Base-by-base conservation (phyloP, 1,139 yeast species). In the Yamadazyma friedrichii region DNA sequence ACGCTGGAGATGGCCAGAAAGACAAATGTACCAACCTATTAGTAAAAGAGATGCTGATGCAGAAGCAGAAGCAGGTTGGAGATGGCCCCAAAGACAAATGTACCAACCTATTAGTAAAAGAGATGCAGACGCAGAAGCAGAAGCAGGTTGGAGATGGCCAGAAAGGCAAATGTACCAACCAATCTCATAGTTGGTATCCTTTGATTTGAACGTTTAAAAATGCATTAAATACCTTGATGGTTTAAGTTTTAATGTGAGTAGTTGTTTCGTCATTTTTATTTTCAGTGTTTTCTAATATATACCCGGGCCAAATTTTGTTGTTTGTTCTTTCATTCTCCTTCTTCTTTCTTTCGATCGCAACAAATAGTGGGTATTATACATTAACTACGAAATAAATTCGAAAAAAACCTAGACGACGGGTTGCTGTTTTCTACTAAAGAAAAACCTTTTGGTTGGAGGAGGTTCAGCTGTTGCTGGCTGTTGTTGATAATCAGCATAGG, bases 1-100 rank as follows among this genome's bases (percentile, higher is more conserved):
- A 11, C 32, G 24, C n/a, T 33, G 24, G 17, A 38, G 39, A 13
- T 47, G 48, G 48, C 41, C 39, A 10, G 29, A 25, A 12, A 38
- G 38, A 27, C 44, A 42, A 41, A 40, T 33, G 20, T 47, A 30
- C 40, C 50, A 47, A 42, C 52, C 52, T 26, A 44, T 45, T 31
- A 16, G 39, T 3, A 43, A 41, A 25, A 39, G 42, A 39, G 42
- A 42, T 3, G 44, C 41, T 15, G 38, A 41, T n/a, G 40, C 42
- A 15, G 15, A 20, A 12, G 35, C 34, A 8, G 38, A 40, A 11
- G 37, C 42, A 11, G 35, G 24, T 22, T 33, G 24, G 17, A 38
- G 39, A 13, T 47, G 48, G 48, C 41, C 39, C 10, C 29, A 25
- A 12, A 38, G 38, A 27, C 44, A 42, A 41, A 40, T 33, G 20